Conservation (phyloP, 2,329 filamentous ascomycete genomes). For the Pseudogymnoascus sp. region DNA sequence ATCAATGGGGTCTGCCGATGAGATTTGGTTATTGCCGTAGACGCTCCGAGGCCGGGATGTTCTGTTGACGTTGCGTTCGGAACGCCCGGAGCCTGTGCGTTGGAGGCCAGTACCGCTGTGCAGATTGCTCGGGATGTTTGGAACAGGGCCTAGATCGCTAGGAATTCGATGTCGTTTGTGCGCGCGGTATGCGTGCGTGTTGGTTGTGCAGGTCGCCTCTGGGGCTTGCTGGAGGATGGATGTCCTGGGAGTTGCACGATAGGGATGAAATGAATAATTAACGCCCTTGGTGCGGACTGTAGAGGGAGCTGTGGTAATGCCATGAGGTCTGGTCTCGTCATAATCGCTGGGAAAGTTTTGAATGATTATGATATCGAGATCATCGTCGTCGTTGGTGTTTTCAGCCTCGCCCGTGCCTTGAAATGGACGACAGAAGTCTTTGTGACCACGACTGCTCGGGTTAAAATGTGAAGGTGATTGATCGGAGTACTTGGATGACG, state of each 20-base stretch:
- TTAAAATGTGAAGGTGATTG: background rate
- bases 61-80: background rate
- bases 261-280: background rate
- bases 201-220: background rate
- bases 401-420: background rate
- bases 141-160: conserved; percentile 11
- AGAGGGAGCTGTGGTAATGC: background rate
- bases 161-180: background rate
- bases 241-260: background rate
- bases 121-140: conserved; percentile 12
- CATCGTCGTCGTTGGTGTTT: background rate
- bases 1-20: conserved; percentile 19
- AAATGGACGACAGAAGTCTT: background rate
- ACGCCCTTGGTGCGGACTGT: background rate
- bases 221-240: background rate
- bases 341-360: background rate
- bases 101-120: background rate
- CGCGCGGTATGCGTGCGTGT: background rate
- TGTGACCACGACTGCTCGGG: background rate
- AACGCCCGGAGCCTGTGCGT: conserved; percentile 14
- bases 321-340: background rate
- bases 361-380: conserved; percentile 3
- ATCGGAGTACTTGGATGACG: background rate
- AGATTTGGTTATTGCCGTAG: background rate
- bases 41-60: background rate